A percentile compares a stretch with the other conserved stretches of the same genome.
Evolutionary conservation across 2,329 filamentous ascomycete species (phyloP).

Genomic region (Fonsecaea multimorphosa): DNA sequence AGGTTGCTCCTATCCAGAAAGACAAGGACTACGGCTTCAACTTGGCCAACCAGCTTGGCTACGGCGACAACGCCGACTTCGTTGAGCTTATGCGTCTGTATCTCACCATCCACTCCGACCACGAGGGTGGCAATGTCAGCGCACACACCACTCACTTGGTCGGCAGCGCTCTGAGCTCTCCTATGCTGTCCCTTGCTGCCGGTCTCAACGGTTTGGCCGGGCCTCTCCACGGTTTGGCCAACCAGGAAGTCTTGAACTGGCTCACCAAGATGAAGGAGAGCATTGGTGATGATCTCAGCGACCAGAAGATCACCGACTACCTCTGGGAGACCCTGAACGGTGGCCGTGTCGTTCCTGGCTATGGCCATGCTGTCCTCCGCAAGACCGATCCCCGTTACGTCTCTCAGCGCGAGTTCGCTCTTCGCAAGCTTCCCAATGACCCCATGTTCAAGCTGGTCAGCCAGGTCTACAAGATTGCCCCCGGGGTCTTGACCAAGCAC

Average conservation of each 20-base stretch:
- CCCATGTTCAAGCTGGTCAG: constrained; percentile 99
- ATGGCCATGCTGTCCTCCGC: constrained; percentile 98
- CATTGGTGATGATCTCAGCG: constrained; percentile 91
- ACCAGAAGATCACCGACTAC: constrained; percentile 97
- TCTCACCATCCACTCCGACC: constrained; percentile 99
- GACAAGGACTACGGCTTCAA: constrained; percentile 99
- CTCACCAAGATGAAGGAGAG: constrained; percentile 98
- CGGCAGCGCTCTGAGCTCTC: constrained; percentile 93
- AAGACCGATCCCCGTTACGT: constrained; percentile 99
- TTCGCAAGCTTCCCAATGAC: constrained; percentile 91
- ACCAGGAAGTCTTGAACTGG: constrained; percentile 99
- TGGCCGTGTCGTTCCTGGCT: constrained; percentile 95
- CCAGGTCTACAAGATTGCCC: constrained; percentile 99
- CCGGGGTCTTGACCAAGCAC: constrained; percentile 96
- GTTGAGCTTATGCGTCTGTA: constrained; percentile 98
- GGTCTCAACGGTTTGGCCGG: constrained; percentile 98
- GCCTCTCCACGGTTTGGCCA: constrained; percentile 97
- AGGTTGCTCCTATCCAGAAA: constrained; percentile 93
- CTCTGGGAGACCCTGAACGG: constrained; percentile 96
- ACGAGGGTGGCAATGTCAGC: constrained; percentile 98
- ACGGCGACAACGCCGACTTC: constrained; percentile 93
- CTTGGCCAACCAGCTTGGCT: constrained; percentile 99
- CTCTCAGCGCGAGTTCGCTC: constrained; percentile 96
- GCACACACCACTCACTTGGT: constrained; percentile 99
- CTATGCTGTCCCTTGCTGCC: constrained; percentile 93